A percentile compares a stretch with the other conserved stretches of the same genome.
Conservation (phyloP, 2,329 filamentous ascomycete species). For the Diaporthe velutina region DNA sequence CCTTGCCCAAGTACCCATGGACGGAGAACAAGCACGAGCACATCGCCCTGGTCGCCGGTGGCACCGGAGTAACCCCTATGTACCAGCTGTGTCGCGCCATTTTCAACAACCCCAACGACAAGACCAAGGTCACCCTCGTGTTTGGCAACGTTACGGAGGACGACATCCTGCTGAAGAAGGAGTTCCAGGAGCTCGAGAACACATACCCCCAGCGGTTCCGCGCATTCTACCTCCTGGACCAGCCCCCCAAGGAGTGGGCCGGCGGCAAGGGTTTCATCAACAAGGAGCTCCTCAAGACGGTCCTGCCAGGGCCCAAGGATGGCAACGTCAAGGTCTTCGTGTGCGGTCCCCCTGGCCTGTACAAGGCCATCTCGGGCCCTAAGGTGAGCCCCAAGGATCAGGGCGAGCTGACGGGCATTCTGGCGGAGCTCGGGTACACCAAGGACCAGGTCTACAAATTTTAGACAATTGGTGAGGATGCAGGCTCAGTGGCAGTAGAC, state of each 20-base stretch:
- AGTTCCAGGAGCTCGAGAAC: constrained; percentile 91
- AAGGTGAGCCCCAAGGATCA: constrained; percentile 97
- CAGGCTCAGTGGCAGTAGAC: neutral
- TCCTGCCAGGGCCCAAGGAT: constrained; percentile 90
- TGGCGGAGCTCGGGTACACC: constrained; percentile 80
- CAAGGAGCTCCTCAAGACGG: constrained; percentile 95
- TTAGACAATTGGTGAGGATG: constrained; percentile 54
- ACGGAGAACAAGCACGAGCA: constrained; percentile 92
- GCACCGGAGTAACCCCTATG: constrained; percentile 98
- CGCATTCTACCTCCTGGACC: constrained; percentile 93
- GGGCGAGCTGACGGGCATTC: constrained; percentile 84
- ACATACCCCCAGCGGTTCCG: constrained; percentile 95
- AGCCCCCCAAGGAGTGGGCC: constrained; percentile 82
- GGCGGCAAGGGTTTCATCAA: constrained; percentile 84
- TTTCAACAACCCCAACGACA: constrained; percentile 95
- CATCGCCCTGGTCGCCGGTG: constrained; percentile 89
- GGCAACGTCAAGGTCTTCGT: constrained; percentile 97
- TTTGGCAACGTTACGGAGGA: constrained; percentile 92
- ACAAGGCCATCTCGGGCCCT: constrained; percentile 89
- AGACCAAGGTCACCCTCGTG: constrained; percentile 96
- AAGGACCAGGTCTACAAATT: constrained; percentile 98
- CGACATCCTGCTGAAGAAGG: constrained; percentile 90
- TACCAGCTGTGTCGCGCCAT: constrained; percentile 93
- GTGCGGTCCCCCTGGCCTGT: constrained; percentile 91
- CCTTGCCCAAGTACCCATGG: constrained; percentile 95